Conservation (phyloP, 1,139 yeast genomes). For the Tardiomyces depauwii region DNA sequence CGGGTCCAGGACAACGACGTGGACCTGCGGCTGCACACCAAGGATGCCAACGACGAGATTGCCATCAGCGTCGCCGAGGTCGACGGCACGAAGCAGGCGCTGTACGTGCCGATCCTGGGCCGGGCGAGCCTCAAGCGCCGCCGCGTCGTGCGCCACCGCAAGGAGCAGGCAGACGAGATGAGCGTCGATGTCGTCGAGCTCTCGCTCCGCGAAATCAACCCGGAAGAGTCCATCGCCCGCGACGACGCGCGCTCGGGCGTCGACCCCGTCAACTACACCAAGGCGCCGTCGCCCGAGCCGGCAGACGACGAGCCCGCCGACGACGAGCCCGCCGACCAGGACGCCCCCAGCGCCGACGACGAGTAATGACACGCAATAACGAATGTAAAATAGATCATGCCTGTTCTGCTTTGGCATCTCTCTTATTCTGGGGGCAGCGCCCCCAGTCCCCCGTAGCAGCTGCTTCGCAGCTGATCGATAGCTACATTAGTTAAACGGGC, state of each 20-base stretch:
- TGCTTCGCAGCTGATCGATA: too few species aligned
- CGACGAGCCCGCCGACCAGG: neutral
- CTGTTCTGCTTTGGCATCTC: too few species aligned
- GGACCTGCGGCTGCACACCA: constrained; percentile 40
- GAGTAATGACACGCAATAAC: neutral
- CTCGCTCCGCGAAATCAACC: constrained; percentile 60
- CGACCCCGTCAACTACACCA: constrained; percentile 45
- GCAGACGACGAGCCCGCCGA: neutral
- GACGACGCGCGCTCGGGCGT: constrained; percentile 57
- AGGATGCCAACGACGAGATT: constrained; percentile 41
- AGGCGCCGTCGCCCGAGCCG: neutral
- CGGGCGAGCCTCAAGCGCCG: constrained; percentile 76
- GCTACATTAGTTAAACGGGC: too few species aligned
- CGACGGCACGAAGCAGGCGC: constrained; percentile 48
- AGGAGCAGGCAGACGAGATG: constrained; percentile 28
- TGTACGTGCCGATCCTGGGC: constrained; percentile 69
- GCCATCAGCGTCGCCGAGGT: constrained; percentile 40
- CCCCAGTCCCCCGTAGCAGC: too few species aligned
- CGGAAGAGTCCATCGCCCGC: constrained; percentile 55
- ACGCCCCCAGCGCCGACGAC: neutral
- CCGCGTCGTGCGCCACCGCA: constrained; percentile 48
- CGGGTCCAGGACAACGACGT: constrained; percentile 77
- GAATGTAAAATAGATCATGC: neutral
- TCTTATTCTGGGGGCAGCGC: too few species aligned
- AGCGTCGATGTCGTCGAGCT: constrained; percentile 47